These are phyloP conservation scores for Puccinia horiana DNA, from an alignment of 1,284 basidiomycete genomes.

Conservation along the genomic window DNA sequence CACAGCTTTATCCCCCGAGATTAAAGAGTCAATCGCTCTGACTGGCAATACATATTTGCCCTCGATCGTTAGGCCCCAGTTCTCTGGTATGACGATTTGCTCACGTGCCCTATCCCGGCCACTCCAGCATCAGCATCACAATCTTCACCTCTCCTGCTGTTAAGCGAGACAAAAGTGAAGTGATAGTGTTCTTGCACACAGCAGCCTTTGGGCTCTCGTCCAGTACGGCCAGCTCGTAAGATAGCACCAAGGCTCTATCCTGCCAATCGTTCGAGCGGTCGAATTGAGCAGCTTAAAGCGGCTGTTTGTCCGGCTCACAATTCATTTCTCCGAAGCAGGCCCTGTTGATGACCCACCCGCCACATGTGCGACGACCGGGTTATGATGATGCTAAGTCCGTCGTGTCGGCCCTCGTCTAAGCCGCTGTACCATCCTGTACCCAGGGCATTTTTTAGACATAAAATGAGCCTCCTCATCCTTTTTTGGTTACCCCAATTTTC, in stretches of 20 bases:
- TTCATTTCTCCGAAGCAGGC: no score
- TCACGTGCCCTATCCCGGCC: background rate
- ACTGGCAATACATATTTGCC: background rate
- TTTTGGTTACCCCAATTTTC: background rate
- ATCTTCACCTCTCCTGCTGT: no score
- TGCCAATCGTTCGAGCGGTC: background rate
- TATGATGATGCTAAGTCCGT: background rate
- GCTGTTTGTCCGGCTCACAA: background rate
- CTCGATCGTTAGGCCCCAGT: background rate
- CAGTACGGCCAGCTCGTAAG: background rate
- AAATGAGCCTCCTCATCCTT: background rate
- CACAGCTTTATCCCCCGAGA: no score
- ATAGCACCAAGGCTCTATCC: background rate
- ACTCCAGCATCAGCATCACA: background rate
- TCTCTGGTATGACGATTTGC: background rate
- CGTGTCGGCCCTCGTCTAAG: background rate
- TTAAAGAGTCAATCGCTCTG: background rate
- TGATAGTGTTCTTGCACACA: background rate
- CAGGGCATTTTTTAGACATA: background rate
- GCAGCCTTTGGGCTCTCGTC: background rate
- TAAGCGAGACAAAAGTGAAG: no score
- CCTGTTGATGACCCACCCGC: no score
- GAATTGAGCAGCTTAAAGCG: no score
- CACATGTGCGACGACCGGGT: background rate
- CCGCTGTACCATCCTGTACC: background rate